Evolutionary conservation across 495 filamentous ascomycete genomes (phyloP), one percentile per base, ranked within the genome.

Genomic region (Penicillium lagena): DNA sequence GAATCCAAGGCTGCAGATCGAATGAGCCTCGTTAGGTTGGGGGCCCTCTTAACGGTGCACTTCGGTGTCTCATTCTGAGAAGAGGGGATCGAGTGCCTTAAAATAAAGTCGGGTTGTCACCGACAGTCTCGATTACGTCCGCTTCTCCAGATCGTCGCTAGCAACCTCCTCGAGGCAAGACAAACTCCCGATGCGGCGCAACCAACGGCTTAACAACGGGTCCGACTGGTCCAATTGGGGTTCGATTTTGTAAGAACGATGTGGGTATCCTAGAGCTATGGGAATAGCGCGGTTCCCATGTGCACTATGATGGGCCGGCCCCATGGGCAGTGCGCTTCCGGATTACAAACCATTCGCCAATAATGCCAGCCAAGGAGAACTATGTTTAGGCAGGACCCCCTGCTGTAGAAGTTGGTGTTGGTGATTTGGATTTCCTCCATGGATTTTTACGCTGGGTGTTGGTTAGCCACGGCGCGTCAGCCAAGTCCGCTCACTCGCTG

Each of bases 221-320:
- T 35, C 39, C 6, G 13, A 46, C 33, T 6, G 12, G 30, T 28
- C 47, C 54, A 60, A 60, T 60, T 30, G 39, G 12, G 12, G 12
- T 8, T 22, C 35, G 28, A 32, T n/a, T 29, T 39, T 41, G 42
- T 35, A 54, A 45, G 50, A 54, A 60, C 54, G 35, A 29, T 50
- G 56, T 57, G 54, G 56, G 32, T 48, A 56, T 41, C 17, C 39
- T 47, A 32, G 54, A 49, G 50, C 48, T 50, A 54, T 60, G 45
- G 38, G 39, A 37, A 60, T 57, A 51, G 53, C 50, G 47, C 49
- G 36, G 29, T 35, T 39, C 39, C 40, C 17, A 14, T 7, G 35
- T 39, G 13, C 42, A 41, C 37, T 35, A 46, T 12, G 27, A 35
- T 46, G n/a, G 22, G 32, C 22, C 15, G 44, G 27, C 38, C 45